phyloP scores from a whole-genome alignment of 495 filamentous ascomycete genomes.

The Talaromyces trachyspermus region DNA sequence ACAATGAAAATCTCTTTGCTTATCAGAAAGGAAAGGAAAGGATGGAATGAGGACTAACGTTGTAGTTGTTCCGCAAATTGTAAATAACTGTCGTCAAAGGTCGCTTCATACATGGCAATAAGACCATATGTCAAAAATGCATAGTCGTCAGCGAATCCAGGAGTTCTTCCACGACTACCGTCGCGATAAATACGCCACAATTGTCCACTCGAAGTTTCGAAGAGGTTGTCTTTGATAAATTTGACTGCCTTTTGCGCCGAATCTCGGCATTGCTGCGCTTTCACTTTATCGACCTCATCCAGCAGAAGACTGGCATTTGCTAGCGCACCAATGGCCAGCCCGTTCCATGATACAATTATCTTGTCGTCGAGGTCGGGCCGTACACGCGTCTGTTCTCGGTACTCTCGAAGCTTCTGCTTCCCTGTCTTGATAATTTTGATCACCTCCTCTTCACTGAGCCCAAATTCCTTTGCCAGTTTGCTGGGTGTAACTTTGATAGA shows the following conservation, averaged over 20 bases:
- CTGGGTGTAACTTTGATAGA: conserved; percentile 52
- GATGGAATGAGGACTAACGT: conserved; percentile 36
- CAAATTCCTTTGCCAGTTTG: conserved; percentile 69
- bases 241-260: conserved; percentile 60
- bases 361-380: conserved; percentile 87
- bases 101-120: conserved; percentile 81
- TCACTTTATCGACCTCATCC: conserved; percentile 48
- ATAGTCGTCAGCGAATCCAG: conserved; percentile 91
- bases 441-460: conserved; percentile 66
- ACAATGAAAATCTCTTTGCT: conserved; percentile 1
- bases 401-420: conserved; percentile 59
- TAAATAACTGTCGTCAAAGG: conserved; percentile 72
- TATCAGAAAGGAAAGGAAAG: not conserved
- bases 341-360: conserved; percentile 82
- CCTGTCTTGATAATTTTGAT: conserved; percentile 60
- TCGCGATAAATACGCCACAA: conserved; percentile 74
- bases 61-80: conserved; percentile 80
- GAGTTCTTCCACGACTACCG: conserved; percentile 56
- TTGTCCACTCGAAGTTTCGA: conserved; percentile 51
- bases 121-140: conserved; percentile 81
- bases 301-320: conserved; percentile 66
- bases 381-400: conserved; percentile 68
- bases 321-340: conserved; percentile 78
- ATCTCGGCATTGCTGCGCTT: conserved; percentile 49
- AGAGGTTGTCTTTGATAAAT: conserved; percentile 77